Conservation (phyloP, 495 filamentous ascomycete genomes). For the Collariella sp. region DNA sequence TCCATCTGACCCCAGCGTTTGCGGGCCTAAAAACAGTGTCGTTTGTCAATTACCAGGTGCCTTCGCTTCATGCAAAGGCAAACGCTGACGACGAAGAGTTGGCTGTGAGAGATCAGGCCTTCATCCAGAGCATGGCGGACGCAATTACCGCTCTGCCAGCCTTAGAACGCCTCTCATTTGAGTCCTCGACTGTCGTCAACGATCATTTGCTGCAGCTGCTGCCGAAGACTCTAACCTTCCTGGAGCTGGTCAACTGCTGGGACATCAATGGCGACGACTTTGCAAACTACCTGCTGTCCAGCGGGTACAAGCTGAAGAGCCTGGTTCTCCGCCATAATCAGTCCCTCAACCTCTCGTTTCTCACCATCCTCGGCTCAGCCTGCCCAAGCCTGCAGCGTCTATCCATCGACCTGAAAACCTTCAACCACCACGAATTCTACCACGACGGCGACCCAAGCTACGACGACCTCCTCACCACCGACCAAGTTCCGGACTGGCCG, state of each 20-base stretch:
- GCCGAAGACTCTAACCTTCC: slow-evolving; percentile 50
- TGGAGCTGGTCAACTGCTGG: slow-evolving; percentile 69
- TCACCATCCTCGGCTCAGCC: slow-evolving; percentile 47
- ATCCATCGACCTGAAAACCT: slow-evolving; percentile 65
- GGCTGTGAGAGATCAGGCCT: slow-evolving; percentile 22
- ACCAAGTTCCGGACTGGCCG: slow-evolving; percentile 69
- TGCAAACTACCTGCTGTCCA: slow-evolving; percentile 48
- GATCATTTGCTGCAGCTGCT: slow-evolving; percentile 51
- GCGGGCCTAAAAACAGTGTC: slow-evolving; percentile 48
- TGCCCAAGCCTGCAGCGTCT: slow-evolving; percentile 64
- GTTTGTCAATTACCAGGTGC: slow-evolving; percentile 55
- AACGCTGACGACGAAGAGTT: slow-evolving; percentile 25
- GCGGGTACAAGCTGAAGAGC: slow-evolving; percentile 53
- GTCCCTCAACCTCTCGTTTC: slow-evolving; percentile 62
- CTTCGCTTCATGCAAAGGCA: slow-evolving; percentile 24
- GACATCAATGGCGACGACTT: slow-evolving; percentile 54
- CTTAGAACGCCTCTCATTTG: slow-evolving; percentile 55
- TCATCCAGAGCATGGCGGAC: slow-evolving; percentile 44
- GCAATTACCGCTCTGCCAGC: slow-evolving; percentile 52
- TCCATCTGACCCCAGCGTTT: slow-evolving; percentile 58
- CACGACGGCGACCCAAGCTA: slow-evolving; percentile 64
- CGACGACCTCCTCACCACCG: slow-evolving; percentile 46
- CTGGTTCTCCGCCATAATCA: slow-evolving; percentile 69
- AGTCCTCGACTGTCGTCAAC: slow-evolving; percentile 57
- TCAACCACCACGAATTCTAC: slow-evolving; percentile 41